Base-by-base conservation (phyloP, 495 filamentous ascomycete genomes). In the Penicillium manginii region DNA sequence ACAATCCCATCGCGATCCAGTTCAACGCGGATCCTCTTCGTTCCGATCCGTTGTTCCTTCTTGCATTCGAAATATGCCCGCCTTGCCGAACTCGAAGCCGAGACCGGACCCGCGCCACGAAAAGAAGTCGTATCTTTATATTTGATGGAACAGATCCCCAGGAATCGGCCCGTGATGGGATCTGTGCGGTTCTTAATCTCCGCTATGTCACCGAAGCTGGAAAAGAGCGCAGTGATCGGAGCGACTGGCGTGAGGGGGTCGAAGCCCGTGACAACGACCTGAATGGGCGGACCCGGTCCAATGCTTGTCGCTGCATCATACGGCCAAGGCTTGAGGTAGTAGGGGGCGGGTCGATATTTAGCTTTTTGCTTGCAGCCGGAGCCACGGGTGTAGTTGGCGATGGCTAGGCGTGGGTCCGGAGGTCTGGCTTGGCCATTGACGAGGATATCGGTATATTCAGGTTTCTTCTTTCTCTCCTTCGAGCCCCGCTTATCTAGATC, bases 251-350 rank as follows among this genome's bases (percentile, higher is more conserved):
- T 88, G 59, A 99, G 76, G 6, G 94, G 91, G 72, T 97, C 93
- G 68, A 97, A 96, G 4, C 93, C 92, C n/a, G 85, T 91, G 18
- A 96, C 90, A 11, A 97, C 87, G 45, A 99, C 85, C 67, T 96
- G 91, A 11, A 85, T 86, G 7, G 96, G 91, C 22, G 96, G 94
- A 4, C 91, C 92, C 37, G 91, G 91, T 1, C 91, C 92, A 55
- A 93, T 86, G 14, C 93, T 96, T 2, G 90, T 89, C 59, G 83
- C 80, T 2, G 85, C 74, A 67, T 96, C 93, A 65, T 91, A 93
- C 39, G 83, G 73, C 70, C 92, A 96, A 23, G 85, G 87, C 66
- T 83, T 87, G 37, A 96, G 73, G 42, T 83, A 81, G 72, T 94
- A 96, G 1, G 93, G 92, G 37, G 89, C 84, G 55, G 83, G 76